Evolutionary conservation across 257 asterid species (phyloP), one percentile per base, ranked within the genome.

Genomic region (Marsdenia floribunda): DNA sequence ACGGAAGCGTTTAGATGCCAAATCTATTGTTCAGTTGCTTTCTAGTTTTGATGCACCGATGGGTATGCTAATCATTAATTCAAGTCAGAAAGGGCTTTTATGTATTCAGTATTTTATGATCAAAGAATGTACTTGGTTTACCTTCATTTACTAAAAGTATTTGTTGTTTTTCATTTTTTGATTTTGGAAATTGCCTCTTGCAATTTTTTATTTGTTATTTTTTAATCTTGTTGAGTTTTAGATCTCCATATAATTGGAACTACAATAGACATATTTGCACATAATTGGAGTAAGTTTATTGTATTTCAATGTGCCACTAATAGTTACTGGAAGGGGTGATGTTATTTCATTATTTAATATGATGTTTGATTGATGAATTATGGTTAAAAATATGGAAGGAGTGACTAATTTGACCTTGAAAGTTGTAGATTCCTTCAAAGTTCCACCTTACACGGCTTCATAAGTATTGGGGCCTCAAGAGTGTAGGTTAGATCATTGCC

Each of bases 1-100:
- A 44, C 83, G 96, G 80, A 90, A 76, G 82, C 96, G 96, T 37
- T 84, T 92, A 65, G 96, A 90, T 85, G 79, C 87, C 19, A 92
- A 85, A 77, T 87, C 96, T 53, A 90, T 92, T 52, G 88, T 87
- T 76, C 90, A 83, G 79, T 82, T 92, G 88, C 86, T 92, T 85
- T 85, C 81, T 77, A 89, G 86, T 78, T 85, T 85, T 80, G 89
- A 86, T 78, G 97, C 90, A 68, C 97, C 97, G 16, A 29, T 71
- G 49, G 97, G 97, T 90, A 88, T 76, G 71, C 7, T 66, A 12
- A 49, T 53, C 49, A 12, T 21, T 13, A 6, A 68, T 58, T 74
- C 53, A 26, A 21, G 24, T 40, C 22, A 21, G 24, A 69, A 42
- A 44, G 2, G 29, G 33, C 58, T 42, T 77, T 73, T 53, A 37